Conservation (phyloP, 108 stramenopile genomes). For the Nitzschia sp. region DNA sequence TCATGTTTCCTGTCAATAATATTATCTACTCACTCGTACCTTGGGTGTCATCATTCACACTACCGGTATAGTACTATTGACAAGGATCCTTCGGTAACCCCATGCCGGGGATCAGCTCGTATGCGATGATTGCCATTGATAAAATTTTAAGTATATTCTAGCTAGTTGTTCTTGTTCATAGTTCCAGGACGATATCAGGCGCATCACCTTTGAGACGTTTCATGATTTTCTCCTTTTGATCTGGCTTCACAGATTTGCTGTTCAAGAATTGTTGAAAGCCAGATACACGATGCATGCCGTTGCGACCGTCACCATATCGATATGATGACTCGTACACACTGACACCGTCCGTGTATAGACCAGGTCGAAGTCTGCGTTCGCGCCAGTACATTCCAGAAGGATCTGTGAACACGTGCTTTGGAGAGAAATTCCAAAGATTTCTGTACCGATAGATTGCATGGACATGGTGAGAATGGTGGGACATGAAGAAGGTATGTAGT, state of each 20-base stretch:
- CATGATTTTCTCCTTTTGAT: conserved; percentile 49
- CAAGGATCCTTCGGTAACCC: no score
- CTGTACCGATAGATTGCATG: conserved; percentile 20
- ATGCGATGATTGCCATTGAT: no score
- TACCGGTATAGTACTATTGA: no score
- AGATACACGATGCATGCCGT: conserved; percentile 73
- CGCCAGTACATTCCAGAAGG: conserved; percentile 86
- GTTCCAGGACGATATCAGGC: conserved; percentile 83
- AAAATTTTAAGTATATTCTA: no score
- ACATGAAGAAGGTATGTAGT: background rate
- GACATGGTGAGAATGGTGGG: background rate
- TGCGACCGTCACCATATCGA: conserved; percentile 78
- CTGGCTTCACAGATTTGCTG: conserved; percentile 28
- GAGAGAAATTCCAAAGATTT: conserved; percentile 86
- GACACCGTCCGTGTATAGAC: conserved; percentile 82
- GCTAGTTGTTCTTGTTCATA: background rate
- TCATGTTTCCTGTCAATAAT: no score
- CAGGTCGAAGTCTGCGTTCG: conserved; percentile 79
- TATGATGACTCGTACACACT: conserved; percentile 78
- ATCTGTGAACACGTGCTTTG: conserved; percentile 73
- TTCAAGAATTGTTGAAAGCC: conserved; percentile 52
- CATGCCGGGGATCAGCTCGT: no score
- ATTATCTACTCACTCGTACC: no score
- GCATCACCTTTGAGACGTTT: conserved; percentile 63
- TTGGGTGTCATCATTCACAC: no score